Evolutionary conservation across 768 basidiomycete species (phyloP), one percentile per base, ranked within the genome.

Genomic region (Rickenella mellea): DNA sequence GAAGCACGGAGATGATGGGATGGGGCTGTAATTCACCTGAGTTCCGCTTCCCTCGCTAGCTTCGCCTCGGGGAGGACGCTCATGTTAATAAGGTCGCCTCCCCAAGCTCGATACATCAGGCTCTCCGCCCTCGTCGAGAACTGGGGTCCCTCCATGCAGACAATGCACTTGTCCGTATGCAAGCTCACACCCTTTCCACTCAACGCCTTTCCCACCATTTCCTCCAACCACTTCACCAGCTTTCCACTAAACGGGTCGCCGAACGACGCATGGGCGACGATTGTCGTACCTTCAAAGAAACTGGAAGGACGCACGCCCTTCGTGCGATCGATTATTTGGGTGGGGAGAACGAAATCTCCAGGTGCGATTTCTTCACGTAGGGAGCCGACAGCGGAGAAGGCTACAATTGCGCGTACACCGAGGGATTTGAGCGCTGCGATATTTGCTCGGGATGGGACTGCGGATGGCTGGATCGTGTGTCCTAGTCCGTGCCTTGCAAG

Each of bases 61-160:
- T 98, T 98, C n/a, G 93, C 80, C 65, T 99, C 94, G 2, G 96
- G 96, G 21, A 97, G 66, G 29, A 87, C 87, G 45, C 87, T 94
- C 94, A 99, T 99, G 61, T 97, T 93, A 64, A 94, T 93, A 56
- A 94, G 65, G 60, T 94, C 89, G 5, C 79, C 88, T 7, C 94
- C 94, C 85, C 88, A 93, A 36, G 73, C 70, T 17, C 91, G 73
- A 61, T 97, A 96, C 92, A 96, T 91, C 53, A 74, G 53, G 55
- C 88, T 92, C 73, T 99, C 94, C 14, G 94, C 94, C 27, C 94
- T 69, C n/a, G 94, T 99, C 42, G 91, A 94, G 70, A 99, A 99
- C 63, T 92, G 91, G 25, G 87, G 87, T 38, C 93, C 93, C 58
- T 98, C 92, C 90, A 98, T 98, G 57, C 89, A 92, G 37, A 98